Base-by-base conservation (phyloP, 2,329 filamentous ascomycete species). In the Herpotrichia juniperi region DNA sequence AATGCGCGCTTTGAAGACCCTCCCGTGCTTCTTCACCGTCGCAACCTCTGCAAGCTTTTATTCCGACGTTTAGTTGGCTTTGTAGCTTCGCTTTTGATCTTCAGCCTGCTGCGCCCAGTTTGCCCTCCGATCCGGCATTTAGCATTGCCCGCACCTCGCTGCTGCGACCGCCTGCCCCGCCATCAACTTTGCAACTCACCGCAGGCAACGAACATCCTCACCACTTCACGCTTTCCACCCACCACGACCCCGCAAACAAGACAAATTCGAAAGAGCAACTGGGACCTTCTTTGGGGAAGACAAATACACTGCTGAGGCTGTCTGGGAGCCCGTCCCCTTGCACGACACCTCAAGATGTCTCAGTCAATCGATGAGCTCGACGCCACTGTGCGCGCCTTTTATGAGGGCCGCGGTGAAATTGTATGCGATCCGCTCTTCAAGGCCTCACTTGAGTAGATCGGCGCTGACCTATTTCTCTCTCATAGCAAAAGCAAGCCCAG, bases 401-500 rank as follows among this genome's bases (percentile, higher is more conserved):
- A 96, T 73, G 93, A 97, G 80, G 93, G 93, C 74, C 90, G 93
- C 76, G 94, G 94, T 68, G 91, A 97, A 56, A 85, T 92, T 82
- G 92, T 96, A 82, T 69, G 87, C 79, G 56, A 31, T 17, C 10
- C 24, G 4, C 42, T 47, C 14, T 25, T 46, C 14, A 16, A 37
- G 49, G 17, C 42, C 50, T 30, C n/a, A 35, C 48, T 48, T 19
- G 17, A 21, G 40, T 56, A 40, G 56, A 68, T 63, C 76, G 79
- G 64, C 80, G 62, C 62, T 71, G 62, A 76, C 69, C 68, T 62
- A 9, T 17, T 17, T 35, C 65, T 61, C 59, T 61, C 42, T 58
- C 74, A 67, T 75, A 96, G 92, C 92, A 96, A 93, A 96, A 96
- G 83, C 86, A 90, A 83, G 93, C 93, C 72, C 91, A 97, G 76